Base-by-base conservation (phyloP, 2,329 filamentous ascomycete genomes). In the Mariannaea elegans region DNA sequence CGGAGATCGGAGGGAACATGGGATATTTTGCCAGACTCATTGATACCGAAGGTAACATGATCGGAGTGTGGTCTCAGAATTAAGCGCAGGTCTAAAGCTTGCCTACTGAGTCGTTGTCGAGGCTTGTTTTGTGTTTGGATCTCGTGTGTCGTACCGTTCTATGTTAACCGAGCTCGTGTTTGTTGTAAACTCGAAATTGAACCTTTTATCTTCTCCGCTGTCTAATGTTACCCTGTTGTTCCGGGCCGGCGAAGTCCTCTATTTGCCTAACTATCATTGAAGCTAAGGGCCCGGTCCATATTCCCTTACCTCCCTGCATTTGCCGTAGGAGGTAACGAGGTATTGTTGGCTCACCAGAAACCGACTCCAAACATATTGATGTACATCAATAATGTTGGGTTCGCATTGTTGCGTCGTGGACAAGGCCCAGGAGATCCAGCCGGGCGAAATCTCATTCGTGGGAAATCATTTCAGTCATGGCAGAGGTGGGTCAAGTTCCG, bases 21-120 rank as follows among this genome's bases (percentile, higher is more conserved):
- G 77, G 76, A 1, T 70, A 64, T 57, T 75, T 74, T 59, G 75
- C 75, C 32, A 72, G 75, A 3, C 71, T 78, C 38, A 64, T 78
- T 45, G 76, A 79, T 59, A 70, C 70, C 9, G 77, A 79, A 65
- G 76, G 74, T n/a, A 78, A 79, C 59, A 63, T 76, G 67, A 67
- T 76, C 39, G 72, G 75, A 23, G 61, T 75, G 29, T 77, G 72
- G 74, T 72, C 73, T 49, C 66, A 70, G 59, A 65, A 72, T 21
- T 73, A 64, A 69, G 24, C 24, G 24, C 9, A 27, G 24, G 24
- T 27, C 9, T 27, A 9, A 27, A 6, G 24, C 24, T n/a, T n/a
- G n/a, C n/a, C n/a, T n/a, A n/a, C n/a, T n/a, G n/a, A n/a, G 27
- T 16, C 14, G n/a, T 5, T 27, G 19, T 14, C 38, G 18, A 52